These are phyloP conservation scores for Leersia perrieri DNA, from an alignment of 176 grass and related monocot species.

Conservation along the genomic window DNA sequence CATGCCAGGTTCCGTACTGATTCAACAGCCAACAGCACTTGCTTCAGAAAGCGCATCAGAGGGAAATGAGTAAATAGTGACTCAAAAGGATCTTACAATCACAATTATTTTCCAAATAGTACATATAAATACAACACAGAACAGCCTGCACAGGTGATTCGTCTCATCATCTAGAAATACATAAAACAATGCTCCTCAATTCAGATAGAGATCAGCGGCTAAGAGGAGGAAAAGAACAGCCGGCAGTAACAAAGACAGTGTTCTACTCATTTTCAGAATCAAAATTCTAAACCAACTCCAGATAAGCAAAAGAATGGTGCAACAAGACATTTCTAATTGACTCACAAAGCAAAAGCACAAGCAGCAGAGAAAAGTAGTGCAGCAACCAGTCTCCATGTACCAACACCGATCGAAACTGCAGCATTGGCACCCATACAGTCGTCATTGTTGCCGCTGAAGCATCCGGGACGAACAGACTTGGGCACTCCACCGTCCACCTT, in stretches of 20 bases:
- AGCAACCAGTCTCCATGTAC: constrained; percentile 16
- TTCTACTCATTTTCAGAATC: constrained; percentile 37
- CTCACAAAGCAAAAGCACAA: constrained; percentile 49
- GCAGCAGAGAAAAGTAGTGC: constrained; percentile 20
- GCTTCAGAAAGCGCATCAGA: neutral
- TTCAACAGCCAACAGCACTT: neutral
- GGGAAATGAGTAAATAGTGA: neutral
- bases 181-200: constrained; percentile 15
- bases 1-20: neutral
- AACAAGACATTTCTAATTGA: neutral
- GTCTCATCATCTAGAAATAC: neutral
- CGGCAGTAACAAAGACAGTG: constrained; percentile 2
- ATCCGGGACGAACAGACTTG: constrained; percentile 61
- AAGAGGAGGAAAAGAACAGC: constrained; percentile 43
- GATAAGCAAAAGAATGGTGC: constrained; percentile 39
- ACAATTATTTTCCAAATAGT: neutral
- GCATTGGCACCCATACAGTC: constrained; percentile 51
- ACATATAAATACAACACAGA: neutral
- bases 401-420: neutral
- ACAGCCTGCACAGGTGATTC: constrained; percentile 6
- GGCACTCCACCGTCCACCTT: constrained; percentile 65
- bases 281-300: constrained; percentile 22
- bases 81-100: neutral
- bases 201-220: constrained; percentile 15
- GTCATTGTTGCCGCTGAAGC: constrained; percentile 81